A percentile compares a stretch with the other conserved stretches of the same genome.
phyloP scores from a whole-genome alignment of 1,139 yeast genomes.

The Nadsonia commutata region DNA sequence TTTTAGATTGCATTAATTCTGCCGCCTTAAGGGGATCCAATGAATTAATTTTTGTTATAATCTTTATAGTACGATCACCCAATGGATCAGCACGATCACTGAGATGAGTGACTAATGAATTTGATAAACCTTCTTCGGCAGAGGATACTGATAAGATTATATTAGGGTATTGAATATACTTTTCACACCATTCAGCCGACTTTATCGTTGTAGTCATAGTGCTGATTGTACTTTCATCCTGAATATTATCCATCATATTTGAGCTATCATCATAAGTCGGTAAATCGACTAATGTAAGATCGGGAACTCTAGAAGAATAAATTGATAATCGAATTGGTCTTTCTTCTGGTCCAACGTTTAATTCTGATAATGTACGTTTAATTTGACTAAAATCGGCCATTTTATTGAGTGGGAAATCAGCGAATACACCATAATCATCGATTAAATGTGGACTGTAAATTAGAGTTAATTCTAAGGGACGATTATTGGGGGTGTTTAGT shows the following conservation, averaged over 20 bases:
- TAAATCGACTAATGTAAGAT: slow-evolving; percentile 80
- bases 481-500: slow-evolving; percentile 64
- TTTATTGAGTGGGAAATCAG: slow-evolving; percentile 69
- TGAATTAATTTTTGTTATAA: slow-evolving; percentile 81
- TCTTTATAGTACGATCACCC: slow-evolving; percentile 93
- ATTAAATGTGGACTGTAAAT: slow-evolving; percentile 74
- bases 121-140: slow-evolving; percentile 95
- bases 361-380: slow-evolving; percentile 67
- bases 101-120: slow-evolving; percentile 85
- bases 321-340: slow-evolving; percentile 80
- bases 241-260: too few species aligned
- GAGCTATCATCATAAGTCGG: too few species aligned
- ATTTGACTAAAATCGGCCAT: slow-evolving; percentile 80
- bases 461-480: slow-evolving; percentile 87
- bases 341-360: slow-evolving; percentile 84
- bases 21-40: slow-evolving; percentile 39
- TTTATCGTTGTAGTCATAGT: slow-evolving; percentile 69
- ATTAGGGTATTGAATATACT: slow-evolving; percentile 80
- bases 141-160: slow-evolving; percentile 91
- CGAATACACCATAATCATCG: slow-evolving; percentile 85
- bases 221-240: slow-evolving; percentile 92
- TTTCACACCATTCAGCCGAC: slow-evolving; percentile 67
- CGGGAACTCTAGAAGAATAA: slow-evolving; percentile 86
- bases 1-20: neutral
- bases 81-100: slow-evolving; percentile 78